Evolutionary conservation across 2,329 filamentous ascomycete species (phyloP).

Genomic region (Arthrobotrys sphaeroides): DNA sequence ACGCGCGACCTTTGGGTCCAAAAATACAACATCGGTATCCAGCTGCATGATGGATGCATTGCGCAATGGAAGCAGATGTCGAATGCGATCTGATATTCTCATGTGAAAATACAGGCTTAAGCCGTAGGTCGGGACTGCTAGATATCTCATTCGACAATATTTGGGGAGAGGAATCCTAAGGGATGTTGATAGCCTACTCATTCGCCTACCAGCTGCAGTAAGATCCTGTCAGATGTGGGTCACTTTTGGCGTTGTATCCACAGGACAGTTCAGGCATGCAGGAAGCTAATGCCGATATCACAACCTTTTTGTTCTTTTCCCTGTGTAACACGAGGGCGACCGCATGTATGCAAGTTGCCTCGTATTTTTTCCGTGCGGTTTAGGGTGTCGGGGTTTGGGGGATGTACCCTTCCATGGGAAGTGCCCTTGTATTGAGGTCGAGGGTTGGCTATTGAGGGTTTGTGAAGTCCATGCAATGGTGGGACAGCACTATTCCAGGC

Average conservation of each 20-base stretch:
- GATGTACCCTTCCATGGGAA: no score
- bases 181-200: no score
- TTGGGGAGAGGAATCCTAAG: no score
- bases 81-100: background rate
- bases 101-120: no score
- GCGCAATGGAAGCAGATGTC: background rate
- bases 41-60: background rate
- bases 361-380: background rate
- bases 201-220: background rate
- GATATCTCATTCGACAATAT: background rate
- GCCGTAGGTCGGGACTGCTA: no score
- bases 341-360: background rate
- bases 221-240: background rate
- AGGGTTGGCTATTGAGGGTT: no score
- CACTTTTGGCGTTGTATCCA: background rate
- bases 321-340: background rate
- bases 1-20: background rate
- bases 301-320: background rate
- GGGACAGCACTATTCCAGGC: no score
- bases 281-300: background rate
- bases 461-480: no score
- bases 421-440: no score
- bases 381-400: background rate
- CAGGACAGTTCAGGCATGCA: background rate
- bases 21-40: conserved; percentile 12